Percentiles rank a stretch among this genome's conserved stretches.
Conservation (phyloP, 768 basidiomycete genomes). For the Russula sp. region DNA sequence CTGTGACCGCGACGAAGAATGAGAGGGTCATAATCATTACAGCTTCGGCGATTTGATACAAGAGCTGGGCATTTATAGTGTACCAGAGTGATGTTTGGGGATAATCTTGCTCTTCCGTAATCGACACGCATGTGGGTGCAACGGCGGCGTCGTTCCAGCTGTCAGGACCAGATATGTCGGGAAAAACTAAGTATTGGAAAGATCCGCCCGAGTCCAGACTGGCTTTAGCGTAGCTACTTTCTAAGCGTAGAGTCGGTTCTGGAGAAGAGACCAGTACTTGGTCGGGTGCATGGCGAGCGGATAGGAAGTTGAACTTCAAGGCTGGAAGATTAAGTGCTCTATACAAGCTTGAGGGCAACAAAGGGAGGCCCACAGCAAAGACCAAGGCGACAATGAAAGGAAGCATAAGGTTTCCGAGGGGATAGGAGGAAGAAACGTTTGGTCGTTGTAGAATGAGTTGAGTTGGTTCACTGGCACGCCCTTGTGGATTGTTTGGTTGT, state of each 20-base stretch:
- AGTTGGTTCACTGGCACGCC: neutral
- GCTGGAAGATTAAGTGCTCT: conserved; percentile 18
- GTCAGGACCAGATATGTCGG: neutral
- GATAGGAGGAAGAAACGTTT: neutral
- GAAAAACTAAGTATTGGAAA: conserved; percentile 11
- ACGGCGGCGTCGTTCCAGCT: neutral
- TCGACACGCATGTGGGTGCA: conserved; percentile 1
- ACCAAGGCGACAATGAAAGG: conserved; percentile 23
- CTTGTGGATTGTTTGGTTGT: conserved; percentile 4
- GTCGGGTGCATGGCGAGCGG: conserved; percentile 5
- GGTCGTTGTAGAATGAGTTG: neutral
- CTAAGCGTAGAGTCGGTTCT: neutral
- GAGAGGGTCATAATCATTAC: conserved; percentile 19
- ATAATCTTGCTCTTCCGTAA: conserved; percentile 7
- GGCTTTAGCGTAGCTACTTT: neutral
- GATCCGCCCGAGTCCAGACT: neutral
- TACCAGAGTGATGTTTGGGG: conserved; percentile 15
- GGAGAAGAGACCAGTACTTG: neutral
- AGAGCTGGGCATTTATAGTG: conserved; percentile 6
- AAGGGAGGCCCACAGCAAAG: conserved; percentile 23
- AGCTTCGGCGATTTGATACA: conserved; percentile 22
- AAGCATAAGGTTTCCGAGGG: conserved; percentile 13
- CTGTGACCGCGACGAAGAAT: conserved; percentile 6
- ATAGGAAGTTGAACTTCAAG: conserved; percentile 16
- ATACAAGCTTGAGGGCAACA: conserved; percentile 20